Evolutionary conservation across 2,329 filamentous ascomycete genomes (phyloP).

Genomic region (Grosmannia huntii): DNA sequence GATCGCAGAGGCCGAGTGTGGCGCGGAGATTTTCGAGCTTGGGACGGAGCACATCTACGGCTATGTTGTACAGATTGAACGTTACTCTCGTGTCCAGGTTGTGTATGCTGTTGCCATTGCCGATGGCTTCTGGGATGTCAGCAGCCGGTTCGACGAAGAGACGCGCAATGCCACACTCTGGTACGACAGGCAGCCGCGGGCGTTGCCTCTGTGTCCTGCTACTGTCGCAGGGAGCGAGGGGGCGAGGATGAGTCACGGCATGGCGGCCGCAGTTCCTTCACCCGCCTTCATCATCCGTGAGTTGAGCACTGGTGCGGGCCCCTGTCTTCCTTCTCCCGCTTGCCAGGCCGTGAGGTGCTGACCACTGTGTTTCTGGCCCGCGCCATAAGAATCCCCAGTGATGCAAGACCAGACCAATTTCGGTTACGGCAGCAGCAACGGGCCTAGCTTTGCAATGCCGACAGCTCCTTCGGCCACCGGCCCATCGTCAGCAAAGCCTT

Average conservation of each 20-base stretch:
- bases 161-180: conserved; percentile 1
- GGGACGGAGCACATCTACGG: not conserved
- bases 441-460: not conserved
- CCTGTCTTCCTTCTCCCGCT: not conserved
- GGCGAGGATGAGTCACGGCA: not conserved
- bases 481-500: not conserved
- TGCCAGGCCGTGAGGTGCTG: not conserved
- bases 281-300: not conserved
- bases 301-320: not conserved
- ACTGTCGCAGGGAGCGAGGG: not conserved
- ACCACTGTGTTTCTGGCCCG: not conserved
- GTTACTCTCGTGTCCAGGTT: conserved; percentile 4
- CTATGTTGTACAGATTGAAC: not conserved
- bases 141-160: conserved; percentile 4
- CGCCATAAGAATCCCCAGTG: not conserved
- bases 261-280: not conserved
- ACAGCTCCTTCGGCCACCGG: not conserved
- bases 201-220: not conserved
- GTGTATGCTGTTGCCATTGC: not conserved
- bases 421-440: not conserved
- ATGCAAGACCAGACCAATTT: not conserved
- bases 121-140: not conserved
- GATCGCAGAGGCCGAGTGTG: not conserved
- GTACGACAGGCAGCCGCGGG: not conserved
- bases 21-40: not conserved